phyloP scores from a whole-genome alignment of 306 rosid species.

The Inga laurina region DNA sequence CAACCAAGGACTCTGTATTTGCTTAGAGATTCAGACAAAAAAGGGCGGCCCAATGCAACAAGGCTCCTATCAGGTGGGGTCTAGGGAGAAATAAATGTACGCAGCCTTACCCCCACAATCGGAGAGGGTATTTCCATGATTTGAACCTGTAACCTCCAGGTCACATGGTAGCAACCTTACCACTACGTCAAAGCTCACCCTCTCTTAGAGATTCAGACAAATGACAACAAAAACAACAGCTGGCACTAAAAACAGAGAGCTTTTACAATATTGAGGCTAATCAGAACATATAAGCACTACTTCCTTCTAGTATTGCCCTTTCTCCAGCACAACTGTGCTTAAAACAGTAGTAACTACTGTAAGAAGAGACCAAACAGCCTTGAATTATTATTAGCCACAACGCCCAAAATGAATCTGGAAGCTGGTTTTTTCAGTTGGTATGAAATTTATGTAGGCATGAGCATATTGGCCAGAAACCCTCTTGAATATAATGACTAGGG shows the following conservation, averaged over 20 bases:
- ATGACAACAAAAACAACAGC: background rate
- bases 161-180: too few relatives aligned
- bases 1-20: background rate
- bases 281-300: background rate
- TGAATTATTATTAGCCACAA: background rate
- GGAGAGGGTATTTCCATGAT: too few relatives aligned
- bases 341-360: background rate
- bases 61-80: too few relatives aligned
- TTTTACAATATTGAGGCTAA: background rate
- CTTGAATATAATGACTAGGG: background rate
- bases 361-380: background rate
- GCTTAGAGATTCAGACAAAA: background rate
- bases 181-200: too few relatives aligned
- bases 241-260: background rate
- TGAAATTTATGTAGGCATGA: background rate
- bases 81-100: too few relatives aligned
- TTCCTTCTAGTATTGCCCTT: background rate
- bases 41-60: too few relatives aligned
- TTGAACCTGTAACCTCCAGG: too few relatives aligned
- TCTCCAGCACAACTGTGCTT: background rate
- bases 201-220: background rate
- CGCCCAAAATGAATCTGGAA: background rate
- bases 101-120: too few relatives aligned
- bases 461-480: background rate
- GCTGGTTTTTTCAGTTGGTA: background rate